Base-by-base conservation (phyloP, 2,329 filamentous ascomycete species). In the Neonectria neomacrospora region DNA sequence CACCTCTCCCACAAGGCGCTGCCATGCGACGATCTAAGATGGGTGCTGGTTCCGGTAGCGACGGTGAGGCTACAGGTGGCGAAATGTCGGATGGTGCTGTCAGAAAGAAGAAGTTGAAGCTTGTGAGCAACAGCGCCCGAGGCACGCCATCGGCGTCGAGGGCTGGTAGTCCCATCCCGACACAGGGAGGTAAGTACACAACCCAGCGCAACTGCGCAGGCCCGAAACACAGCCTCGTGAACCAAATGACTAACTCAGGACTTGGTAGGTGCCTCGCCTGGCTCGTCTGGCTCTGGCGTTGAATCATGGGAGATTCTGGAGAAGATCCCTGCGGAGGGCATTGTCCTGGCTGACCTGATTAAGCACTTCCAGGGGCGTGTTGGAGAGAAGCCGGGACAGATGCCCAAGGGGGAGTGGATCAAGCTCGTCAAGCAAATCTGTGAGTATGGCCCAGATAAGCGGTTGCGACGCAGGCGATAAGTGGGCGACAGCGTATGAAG, bases 51-150 rank as follows among this genome's bases (percentile, higher is more conserved):
- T 89, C 89, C 50, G 86, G 86, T 57, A 93, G 90, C 68, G 91
- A 94, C 67, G 91, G 88, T 22, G 91, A 93, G 74, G 89, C 83
- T 41, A 92, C 90, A 2, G 90, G 84, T 39, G 89, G 88, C 37
- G 88, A 90, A 71, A 89, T 88, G 80, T 89, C 87, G 1, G 88
- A 90, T 67, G 84, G 83, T 5, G 78, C 78, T 41, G 73, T 67
- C 11, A 85, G 83, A 75, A 88, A 85, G 76, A 86, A 85, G 76
- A 86, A 83, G 70, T 75, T 88, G 69, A 88, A 86, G 75, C 77
- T 88, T 54, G 79, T 82, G 20, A 80, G 79, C 37, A 79, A 77
- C 53, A 81, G 80, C 22, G 77, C 81, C 28, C 81, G 77, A 55
- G 82, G 81, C 18, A 87, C 87, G 6, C 88, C 88, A 5, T 80